phyloP scores from a whole-genome alignment of 768 basidiomycete genomes.

The Polyporus arcularius region DNA sequence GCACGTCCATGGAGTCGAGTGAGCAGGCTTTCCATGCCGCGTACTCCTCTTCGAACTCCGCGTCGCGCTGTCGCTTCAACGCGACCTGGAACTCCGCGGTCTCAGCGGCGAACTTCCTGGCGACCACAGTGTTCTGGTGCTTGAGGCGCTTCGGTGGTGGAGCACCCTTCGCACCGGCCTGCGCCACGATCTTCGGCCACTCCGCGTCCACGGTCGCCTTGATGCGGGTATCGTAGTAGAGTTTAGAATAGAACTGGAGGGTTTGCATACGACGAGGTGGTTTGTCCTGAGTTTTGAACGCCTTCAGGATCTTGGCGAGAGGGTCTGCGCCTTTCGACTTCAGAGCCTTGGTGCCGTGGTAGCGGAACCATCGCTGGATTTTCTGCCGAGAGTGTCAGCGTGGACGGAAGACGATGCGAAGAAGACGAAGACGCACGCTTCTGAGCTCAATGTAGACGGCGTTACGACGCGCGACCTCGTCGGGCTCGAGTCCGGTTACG shows the following conservation, averaged over 20 bases:
- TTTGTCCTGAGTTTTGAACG: background rate
- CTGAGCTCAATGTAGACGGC: background rate
- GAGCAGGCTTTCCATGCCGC: background rate
- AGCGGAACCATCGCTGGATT: background rate
- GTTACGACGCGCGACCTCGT: background rate
- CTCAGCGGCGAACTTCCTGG: background rate
- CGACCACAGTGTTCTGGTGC: background rate
- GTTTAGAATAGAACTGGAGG: background rate
- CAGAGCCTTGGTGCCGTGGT: background rate
- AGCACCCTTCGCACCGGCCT: background rate
- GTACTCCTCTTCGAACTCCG: background rate
- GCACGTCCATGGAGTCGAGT: background rate
- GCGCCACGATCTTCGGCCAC: background rate
- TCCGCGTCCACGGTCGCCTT: background rate
- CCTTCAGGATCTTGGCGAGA: background rate
- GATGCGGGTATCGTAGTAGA: background rate
- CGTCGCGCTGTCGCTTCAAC: background rate
- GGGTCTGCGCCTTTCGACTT: background rate
- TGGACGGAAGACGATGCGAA: background rate
- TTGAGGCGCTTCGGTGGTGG: background rate
- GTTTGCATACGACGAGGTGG: background rate
- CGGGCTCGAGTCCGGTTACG: background rate
- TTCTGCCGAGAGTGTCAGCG: background rate
- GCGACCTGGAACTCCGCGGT: background rate
- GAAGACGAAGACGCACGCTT: background rate